phyloP scores from a whole-genome alignment of 495 filamentous ascomycete species.

The Penicillium goetzii region DNA sequence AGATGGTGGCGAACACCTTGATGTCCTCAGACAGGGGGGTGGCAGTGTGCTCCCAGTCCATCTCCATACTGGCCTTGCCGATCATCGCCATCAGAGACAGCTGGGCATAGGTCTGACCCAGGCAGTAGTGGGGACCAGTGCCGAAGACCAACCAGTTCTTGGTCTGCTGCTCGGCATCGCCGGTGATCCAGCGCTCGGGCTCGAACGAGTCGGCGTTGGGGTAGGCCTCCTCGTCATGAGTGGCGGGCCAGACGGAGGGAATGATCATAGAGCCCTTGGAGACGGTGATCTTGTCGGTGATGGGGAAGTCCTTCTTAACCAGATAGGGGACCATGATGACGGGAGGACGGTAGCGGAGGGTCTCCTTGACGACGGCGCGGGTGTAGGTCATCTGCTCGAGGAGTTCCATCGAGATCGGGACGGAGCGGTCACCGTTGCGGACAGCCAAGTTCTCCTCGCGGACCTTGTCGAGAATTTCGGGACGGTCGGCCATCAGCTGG shows the following conservation, averaged over 20 bases:
- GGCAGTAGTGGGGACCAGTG: slow-evolving; percentile 93
- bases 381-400: slow-evolving; percentile 90
- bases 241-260: slow-evolving; percentile 84
- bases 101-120: slow-evolving; percentile 93
- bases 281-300: slow-evolving; percentile 84
- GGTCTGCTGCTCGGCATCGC: slow-evolving; percentile 84
- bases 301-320: slow-evolving; percentile 93
- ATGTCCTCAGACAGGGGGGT: slow-evolving; percentile 88
- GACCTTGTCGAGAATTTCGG: slow-evolving; percentile 85
- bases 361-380: slow-evolving; percentile 90
- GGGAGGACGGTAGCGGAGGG: slow-evolving; percentile 91
- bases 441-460: slow-evolving; percentile 86
- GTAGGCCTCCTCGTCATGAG: slow-evolving; percentile 93
- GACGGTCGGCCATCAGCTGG: slow-evolving; percentile 91
- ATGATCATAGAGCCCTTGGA: slow-evolving; percentile 96
- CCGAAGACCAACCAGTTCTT: slow-evolving; percentile 99
- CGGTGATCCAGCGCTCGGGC: slow-evolving; percentile 90
- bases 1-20: slow-evolving; percentile 97
- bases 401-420: slow-evolving; percentile 75
- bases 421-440: slow-evolving; percentile 75
- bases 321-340: slow-evolving; percentile 98
- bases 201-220: slow-evolving; percentile 81
- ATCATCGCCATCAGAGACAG: slow-evolving; percentile 88
- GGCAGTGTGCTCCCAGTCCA: slow-evolving; percentile 88
- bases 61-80: slow-evolving; percentile 86